Percentiles rank a stretch among this genome's conserved stretches.
Evolutionary conservation across 1,139 yeast species (phyloP).

Genomic region (Sugiyamaella sp.): DNA sequence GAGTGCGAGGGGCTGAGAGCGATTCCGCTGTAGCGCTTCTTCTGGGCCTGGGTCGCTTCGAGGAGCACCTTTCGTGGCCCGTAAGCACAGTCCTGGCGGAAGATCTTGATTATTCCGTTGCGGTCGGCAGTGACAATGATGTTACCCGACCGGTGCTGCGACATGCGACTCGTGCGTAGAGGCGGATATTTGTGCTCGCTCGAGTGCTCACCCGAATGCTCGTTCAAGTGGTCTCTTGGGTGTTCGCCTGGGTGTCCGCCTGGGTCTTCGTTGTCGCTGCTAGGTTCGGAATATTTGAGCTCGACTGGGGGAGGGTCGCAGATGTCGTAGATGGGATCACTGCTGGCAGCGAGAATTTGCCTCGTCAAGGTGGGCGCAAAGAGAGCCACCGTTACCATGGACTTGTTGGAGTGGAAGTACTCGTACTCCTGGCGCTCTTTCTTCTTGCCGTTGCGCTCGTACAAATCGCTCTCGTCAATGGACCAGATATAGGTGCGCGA

Average conservation of each 20-base stretch:
- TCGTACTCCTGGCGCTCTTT: slow-evolving; percentile 46
- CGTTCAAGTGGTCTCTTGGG: background rate
- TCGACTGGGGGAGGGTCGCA: slow-evolving; percentile 43
- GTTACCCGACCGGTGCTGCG: slow-evolving; percentile 41
- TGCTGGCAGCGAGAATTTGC: slow-evolving; percentile 66
- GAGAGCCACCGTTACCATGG: slow-evolving; percentile 71
- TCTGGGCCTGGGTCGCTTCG: slow-evolving; percentile 28
- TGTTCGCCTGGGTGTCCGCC: background rate
- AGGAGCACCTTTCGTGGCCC: slow-evolving; percentile 33
- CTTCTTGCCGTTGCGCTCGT: slow-evolving; percentile 26
- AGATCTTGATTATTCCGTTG: slow-evolving; percentile 71
- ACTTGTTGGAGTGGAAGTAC: slow-evolving; percentile 76
- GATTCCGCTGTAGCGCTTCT: slow-evolving; percentile 30
- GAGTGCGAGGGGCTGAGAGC: slow-evolving; percentile 33
- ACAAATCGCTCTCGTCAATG: slow-evolving; percentile 21
- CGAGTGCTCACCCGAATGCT: background rate
- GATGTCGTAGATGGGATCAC: slow-evolving; percentile 76
- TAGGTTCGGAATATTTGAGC: slow-evolving; percentile 12
- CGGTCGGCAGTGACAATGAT: slow-evolving; percentile 79
- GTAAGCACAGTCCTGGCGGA: slow-evolving; percentile 73
- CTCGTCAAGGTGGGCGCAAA: slow-evolving; percentile 80
- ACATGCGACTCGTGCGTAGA: slow-evolving; percentile 22
- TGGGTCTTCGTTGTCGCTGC: background rate
- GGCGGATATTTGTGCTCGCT: slow-evolving; percentile 15
- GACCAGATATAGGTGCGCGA: slow-evolving; percentile 64